These are phyloP conservation scores for Blastobotrys serpentis DNA, from an alignment of 1,139 yeast genomes.

Conservation along the genomic window DNA sequence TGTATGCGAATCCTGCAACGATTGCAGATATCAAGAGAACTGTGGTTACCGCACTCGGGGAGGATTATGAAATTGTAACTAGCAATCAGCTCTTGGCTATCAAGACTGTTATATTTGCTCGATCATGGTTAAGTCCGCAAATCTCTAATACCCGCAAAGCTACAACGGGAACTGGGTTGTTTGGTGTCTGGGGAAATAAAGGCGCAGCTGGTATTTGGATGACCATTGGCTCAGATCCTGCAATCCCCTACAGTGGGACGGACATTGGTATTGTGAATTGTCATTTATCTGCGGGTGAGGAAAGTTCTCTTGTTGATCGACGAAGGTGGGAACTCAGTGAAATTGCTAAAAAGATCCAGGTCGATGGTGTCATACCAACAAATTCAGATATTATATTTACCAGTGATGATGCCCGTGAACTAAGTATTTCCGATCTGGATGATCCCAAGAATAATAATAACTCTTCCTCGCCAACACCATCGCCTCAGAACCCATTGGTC, in stretches of 20 bases:
- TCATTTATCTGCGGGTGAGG: conserved; percentile 73
- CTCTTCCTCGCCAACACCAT: neutral
- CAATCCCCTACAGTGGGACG: conserved; percentile 38
- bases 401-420: conserved; percentile 21
- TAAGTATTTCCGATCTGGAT: conserved; percentile 23
- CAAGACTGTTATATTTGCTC: conserved; percentile 45
- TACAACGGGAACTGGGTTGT: conserved; percentile 54
- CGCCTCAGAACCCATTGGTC: conserved; percentile 30
- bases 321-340: conserved; percentile 48
- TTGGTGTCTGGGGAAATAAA: conserved; percentile 60
- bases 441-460: conserved; percentile 22
- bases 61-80: conserved; percentile 33
- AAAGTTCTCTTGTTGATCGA: conserved; percentile 44
- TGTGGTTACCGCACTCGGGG: conserved; percentile 34
- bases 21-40: conserved; percentile 42
- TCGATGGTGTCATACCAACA: conserved; percentile 25
- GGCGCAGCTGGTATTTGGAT: conserved; percentile 50
- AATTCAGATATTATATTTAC: conserved; percentile 7
- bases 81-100: conserved; percentile 51
- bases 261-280: conserved; percentile 57
- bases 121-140: conserved; percentile 37
- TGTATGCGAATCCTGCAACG: conserved; percentile 45
- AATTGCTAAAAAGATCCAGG: conserved; percentile 35
- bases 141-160: conserved; percentile 41
- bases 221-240: conserved; percentile 34